Evolutionary conservation across 2,329 filamentous ascomycete genomes (phyloP), one percentile per base, ranked within the genome.

Genomic region (Colletotrichum nymphaeae): DNA sequence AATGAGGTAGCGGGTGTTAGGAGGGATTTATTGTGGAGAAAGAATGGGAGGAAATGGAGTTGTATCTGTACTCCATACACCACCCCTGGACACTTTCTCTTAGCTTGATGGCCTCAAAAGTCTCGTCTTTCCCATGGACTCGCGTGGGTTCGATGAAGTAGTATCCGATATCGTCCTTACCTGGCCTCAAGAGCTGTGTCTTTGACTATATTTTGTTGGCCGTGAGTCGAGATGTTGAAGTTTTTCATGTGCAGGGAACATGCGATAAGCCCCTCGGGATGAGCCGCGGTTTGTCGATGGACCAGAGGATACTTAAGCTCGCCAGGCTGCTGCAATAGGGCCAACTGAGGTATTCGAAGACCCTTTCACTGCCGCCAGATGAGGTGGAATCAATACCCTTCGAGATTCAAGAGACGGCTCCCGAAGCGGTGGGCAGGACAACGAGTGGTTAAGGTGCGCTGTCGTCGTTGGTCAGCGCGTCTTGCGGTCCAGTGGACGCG

Each of bases 201-300:
- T 24, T 22, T n/a, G 16, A 14, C 12, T 26, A 30, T 28, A 37
- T 28, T 37, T 53, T 8, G 53, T 46, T 49, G 62, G 37, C 26
- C 35, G 19, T n/a, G 42, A 32, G 58, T 30, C 57, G 65, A 72
- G 65, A 35, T 24, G 49, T 52, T 69, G 53, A 69, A 69, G 69
- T 55, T 72, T 72, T 72, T 59, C 63, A 24, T 46, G 19, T 32
- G 26, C 32, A 60, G 59, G 69, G 52, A 58, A 53, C 52, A 58
- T 52, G 49, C 16, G 63, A 4, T 5, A 56, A 56, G 35, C 52
- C 46, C 55, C 66, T 24, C 66, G 58, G 49, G 66, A 69, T 69
- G 66, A 26, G 66, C 58, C 66, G 58, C 57, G 9, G 30, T 56
- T 22, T 14, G 24, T 55, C 9, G 14, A 55, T 12, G 24, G 5